These are phyloP conservation scores for Xylaria sp. DNA, from an alignment of 2,329 filamentous ascomycete species.

Conservation along the genomic window DNA sequence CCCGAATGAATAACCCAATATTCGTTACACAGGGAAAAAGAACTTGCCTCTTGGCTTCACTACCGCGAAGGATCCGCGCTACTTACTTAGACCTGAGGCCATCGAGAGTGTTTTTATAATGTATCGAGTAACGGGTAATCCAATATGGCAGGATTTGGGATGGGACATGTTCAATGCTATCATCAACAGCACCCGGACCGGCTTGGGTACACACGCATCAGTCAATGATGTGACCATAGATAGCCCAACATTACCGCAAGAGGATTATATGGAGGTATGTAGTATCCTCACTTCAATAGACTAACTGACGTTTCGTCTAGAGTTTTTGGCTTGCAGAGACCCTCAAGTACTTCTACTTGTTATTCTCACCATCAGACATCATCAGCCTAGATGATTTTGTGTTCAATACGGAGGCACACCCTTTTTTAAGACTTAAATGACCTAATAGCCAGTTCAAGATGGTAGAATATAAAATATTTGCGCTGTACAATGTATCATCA, in stretches of 20 bases:
- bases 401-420: conserved; percentile 56
- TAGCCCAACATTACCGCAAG: conserved; percentile 56
- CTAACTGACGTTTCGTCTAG: conserved; percentile 51
- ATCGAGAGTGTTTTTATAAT: conserved; percentile 52
- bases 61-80: conserved; percentile 56
- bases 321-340: conserved; percentile 74
- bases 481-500: not conserved
- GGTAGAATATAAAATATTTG: not conserved
- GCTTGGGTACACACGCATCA: conserved; percentile 45
- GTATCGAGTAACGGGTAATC: conserved; percentile 49
- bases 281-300: not conserved
- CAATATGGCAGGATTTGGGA: conserved; percentile 46
- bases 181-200: conserved; percentile 44
- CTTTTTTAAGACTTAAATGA: conserved; percentile 43
- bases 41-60: conserved; percentile 65
- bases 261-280: conserved; percentile 57
- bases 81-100: conserved; percentile 50
- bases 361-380: conserved; percentile 65
- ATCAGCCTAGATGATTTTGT: conserved; percentile 71
- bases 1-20: not conserved
- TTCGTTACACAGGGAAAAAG: conserved; percentile 44
- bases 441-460: not conserved
- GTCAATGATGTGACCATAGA: conserved; percentile 55
- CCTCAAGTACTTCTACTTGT: conserved; percentile 58
- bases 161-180: conserved; percentile 51